Conservation (phyloP, 2,329 filamentous ascomycete species). For the Cordyceps militaris region DNA sequence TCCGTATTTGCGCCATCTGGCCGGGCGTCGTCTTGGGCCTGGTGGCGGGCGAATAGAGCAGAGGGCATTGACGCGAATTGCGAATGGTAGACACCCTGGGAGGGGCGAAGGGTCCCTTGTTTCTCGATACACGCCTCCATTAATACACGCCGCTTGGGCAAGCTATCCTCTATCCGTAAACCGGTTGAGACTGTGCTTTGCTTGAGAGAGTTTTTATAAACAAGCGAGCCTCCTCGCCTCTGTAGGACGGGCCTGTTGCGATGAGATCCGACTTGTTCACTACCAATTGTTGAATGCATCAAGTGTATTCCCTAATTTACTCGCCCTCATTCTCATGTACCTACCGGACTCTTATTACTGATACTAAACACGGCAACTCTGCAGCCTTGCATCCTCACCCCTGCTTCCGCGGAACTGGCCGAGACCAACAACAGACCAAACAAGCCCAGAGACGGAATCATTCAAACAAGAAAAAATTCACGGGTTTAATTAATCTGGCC, state of each 20-base stretch:
- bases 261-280: neutral
- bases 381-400: neutral
- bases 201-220: neutral
- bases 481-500: conserved; percentile 1
- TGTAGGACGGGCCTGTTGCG: neutral
- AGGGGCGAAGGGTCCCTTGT: neutral
- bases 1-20: neutral
- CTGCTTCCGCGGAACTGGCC: neutral
- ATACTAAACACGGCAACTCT: neutral
- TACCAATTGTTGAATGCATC: neutral
- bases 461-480: neutral
- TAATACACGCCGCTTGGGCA: neutral
- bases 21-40: neutral
- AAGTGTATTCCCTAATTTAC: neutral
- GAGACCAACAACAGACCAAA: neutral
- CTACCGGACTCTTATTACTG: too few relatives aligned
- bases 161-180: neutral
- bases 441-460: neutral
- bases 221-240: neutral
- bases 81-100: neutral
- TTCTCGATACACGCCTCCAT: neutral
- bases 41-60: neutral
- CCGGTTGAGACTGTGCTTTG: neutral
- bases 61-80: neutral
- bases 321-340: too few relatives aligned